phyloP scores from a whole-genome alignment of 495 filamentous ascomycete species.

The Penicillium paxilli region DNA sequence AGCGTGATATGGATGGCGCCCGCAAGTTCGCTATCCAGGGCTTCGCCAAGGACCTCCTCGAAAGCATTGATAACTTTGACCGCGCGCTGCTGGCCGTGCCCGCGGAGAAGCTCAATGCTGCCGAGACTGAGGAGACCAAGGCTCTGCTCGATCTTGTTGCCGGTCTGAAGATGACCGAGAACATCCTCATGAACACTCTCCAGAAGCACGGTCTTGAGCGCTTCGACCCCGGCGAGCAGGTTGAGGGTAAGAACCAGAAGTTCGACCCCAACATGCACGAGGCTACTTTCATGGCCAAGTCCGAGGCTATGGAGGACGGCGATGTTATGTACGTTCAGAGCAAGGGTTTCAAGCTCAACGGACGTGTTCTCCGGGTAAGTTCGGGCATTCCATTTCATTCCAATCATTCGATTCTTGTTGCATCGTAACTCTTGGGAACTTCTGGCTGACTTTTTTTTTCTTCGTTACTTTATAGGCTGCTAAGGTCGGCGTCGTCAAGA shows the following conservation, averaged over 20 bases:
- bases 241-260: conserved; percentile 56
- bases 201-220: conserved; percentile 92
- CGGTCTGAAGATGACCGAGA: conserved; percentile 92
- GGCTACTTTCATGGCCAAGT: conserved; percentile 88
- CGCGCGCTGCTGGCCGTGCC: conserved; percentile 82
- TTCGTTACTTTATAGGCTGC: conserved; percentile 56
- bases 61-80: conserved; percentile 95
- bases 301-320: conserved; percentile 82
- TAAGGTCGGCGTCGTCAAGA: conserved; percentile 91
- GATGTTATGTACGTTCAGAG: conserved; percentile 89
- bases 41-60: conserved; percentile 92
- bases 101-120: conserved; percentile 60
- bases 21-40: conserved; percentile 92
- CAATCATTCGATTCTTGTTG: too few species aligned
- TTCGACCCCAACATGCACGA: conserved; percentile 97
- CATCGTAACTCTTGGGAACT: background rate
- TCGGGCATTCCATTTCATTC: background rate
- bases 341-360: conserved; percentile 93
- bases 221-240: conserved; percentile 69
- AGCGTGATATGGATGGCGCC: conserved; percentile 82
- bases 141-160: conserved; percentile 80
- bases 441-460: conserved; percentile 14
- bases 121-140: conserved; percentile 46
- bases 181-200: conserved; percentile 81
- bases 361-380: conserved; percentile 76